phyloP scores from a whole-genome alignment of 495 filamentous ascomycete genomes.

The Amorphotheca resinae region DNA sequence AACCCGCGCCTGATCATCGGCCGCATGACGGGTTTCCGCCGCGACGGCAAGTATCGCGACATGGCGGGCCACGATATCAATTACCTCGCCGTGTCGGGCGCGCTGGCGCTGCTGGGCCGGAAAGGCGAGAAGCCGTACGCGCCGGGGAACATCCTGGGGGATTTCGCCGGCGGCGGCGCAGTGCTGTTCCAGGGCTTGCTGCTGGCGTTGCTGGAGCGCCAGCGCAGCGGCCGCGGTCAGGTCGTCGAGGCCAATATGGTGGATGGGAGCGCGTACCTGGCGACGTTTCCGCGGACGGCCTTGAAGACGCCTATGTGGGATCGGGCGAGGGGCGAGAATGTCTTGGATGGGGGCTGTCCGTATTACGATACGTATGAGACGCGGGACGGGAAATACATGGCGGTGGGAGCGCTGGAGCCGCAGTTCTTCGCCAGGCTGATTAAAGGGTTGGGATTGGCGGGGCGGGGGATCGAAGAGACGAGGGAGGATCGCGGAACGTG shows the following conservation, averaged over 20 bases:
- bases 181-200: conserved; percentile 60
- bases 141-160: conserved; percentile 72
- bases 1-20: conserved; percentile 76
- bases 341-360: conserved; percentile 73
- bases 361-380: conserved; percentile 86
- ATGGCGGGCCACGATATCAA: conserved; percentile 99
- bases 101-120: conserved; percentile 62
- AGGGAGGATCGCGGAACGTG: conserved; percentile 48
- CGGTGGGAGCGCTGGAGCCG: conserved; percentile 82
- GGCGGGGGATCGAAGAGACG: conserved; percentile 37
- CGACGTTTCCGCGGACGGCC: conserved; percentile 57
- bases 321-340: conserved; percentile 55
- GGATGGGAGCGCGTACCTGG: conserved; percentile 69
- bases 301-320: conserved; percentile 47
- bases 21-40: conserved; percentile 78
- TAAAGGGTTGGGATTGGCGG: conserved; percentile 45
- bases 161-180: conserved; percentile 87
- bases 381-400: conserved; percentile 68
- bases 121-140: conserved; percentile 56
- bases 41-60: conserved; percentile 67
- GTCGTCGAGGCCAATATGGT: conserved; percentile 96
- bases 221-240: conserved; percentile 57
- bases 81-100: conserved; percentile 81
- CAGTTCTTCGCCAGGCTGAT: conserved; percentile 66
- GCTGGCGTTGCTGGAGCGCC: conserved; percentile 43